Evolutionary conservation across 345 rosid species (phyloP), one percentile per base, ranked within the genome.

Genomic region (Gossypium australe): DNA sequence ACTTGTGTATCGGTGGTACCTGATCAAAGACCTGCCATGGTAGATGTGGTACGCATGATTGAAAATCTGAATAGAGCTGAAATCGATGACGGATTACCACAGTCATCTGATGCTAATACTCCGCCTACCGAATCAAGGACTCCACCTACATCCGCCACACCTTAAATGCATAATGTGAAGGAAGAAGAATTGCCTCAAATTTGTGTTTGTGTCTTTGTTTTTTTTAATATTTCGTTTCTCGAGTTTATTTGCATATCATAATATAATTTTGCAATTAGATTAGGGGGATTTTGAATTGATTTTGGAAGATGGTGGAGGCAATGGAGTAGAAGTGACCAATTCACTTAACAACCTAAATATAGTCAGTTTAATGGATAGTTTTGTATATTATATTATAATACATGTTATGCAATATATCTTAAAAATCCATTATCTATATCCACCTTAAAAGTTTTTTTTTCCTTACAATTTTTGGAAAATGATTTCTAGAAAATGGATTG

Each of bases 61-160:
- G 99, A 95, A 72, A 94, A 91, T 49, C 89, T 93, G 77, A 95
- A 85, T 20, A 85, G 96, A 63, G 84, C 90, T 10, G 96, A 89
- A 70, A 84, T 89, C 0, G 98, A 90, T 51, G 98, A 93, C 0
- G 97, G 94, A 55, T 82, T 92, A 68, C 80, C 94, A 71, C 98
- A 94, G 68, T 92, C 97, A 20, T 92, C 97, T 0, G 97, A 94
- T 72, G 96, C 90, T 63, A 92, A 91, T 41, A 93, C 98, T 13
- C 97, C 98, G 34, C 93, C 93, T 1, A 75, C 86, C 4, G 94
- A 86, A 63, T 80, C 93, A 48, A 82, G 94, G 82, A 91, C 92
- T 34, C 89, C 94, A 0, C 89, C 95, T 38, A 79, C 81, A 7
- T 83, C 82, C 0, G 58, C 85, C 70, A 87, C 93, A 16, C 95